Conservation (phyloP, 306 rosid genomes). For the Ziziphus jujuba region DNA sequence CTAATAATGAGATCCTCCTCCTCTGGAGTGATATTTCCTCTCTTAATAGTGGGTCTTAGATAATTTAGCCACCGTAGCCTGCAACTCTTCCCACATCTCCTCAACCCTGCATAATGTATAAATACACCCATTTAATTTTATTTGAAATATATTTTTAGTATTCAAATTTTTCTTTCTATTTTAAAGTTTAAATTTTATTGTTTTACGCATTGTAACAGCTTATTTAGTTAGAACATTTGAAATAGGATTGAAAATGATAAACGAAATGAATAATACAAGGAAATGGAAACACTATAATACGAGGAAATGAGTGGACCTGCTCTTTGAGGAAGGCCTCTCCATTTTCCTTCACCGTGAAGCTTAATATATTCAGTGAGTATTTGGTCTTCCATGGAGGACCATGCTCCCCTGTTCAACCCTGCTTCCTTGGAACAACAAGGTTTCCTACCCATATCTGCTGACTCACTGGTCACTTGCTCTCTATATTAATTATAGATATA, state of each 20-base stretch:
- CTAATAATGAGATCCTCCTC: slow-evolving; percentile 48
- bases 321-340: slow-evolving; percentile 49
- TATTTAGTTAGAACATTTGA: too few relatives aligned
- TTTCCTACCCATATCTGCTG: slow-evolving; percentile 59
- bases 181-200: too few relatives aligned
- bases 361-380: slow-evolving; percentile 34
- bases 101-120: slow-evolving; percentile 49
- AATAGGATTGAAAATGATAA: too few relatives aligned
- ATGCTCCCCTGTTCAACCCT: slow-evolving; percentile 52
- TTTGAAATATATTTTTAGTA: too few relatives aligned
- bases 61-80: slow-evolving; percentile 39
- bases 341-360: slow-evolving; percentile 50
- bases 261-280: too few relatives aligned
- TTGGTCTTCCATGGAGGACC: slow-evolving; percentile 52
- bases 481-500: too few relatives aligned
- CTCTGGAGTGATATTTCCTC: slow-evolving; percentile 29
- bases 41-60: slow-evolving; percentile 33
- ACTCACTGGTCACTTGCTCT: too few relatives aligned
- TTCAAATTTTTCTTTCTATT: too few relatives aligned
- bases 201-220: too few relatives aligned
- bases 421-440: slow-evolving; percentile 50
- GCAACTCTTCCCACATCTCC: slow-evolving; percentile 47
- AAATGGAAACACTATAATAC: too few relatives aligned
- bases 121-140: too few relatives aligned
- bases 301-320: too few relatives aligned